phyloP scores from a whole-genome alignment of 1,139 yeast genomes.

The Geotrichum fermentans region DNA sequence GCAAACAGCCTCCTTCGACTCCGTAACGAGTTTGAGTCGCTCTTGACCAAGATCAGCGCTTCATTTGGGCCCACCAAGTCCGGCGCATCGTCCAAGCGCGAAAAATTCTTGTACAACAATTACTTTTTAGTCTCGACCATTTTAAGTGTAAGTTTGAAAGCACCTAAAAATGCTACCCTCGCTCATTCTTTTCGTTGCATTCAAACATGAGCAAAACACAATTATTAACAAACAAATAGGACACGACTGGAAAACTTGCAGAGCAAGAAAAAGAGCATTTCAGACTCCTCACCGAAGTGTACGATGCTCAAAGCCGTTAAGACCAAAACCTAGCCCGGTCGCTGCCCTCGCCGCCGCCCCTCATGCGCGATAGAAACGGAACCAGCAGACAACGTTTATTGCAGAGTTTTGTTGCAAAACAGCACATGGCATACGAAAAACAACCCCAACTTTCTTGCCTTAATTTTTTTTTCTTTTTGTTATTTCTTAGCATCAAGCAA shows the following conservation, averaged over 20 bases:
- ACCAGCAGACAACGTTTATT: no score
- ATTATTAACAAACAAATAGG: slow-evolving; percentile 38
- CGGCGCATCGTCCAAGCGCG: slow-evolving; percentile 43
- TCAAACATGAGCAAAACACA: background rate
- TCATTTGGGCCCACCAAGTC: slow-evolving; percentile 9
- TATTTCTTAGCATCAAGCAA: no score
- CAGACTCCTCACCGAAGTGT: slow-evolving; percentile 56
- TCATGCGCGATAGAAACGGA: no score
- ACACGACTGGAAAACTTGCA: slow-evolving; percentile 49
- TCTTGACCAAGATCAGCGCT: slow-evolving; percentile 56
- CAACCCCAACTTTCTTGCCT: no score
- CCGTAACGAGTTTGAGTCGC: slow-evolving; percentile 72
- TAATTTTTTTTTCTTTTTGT: no score
- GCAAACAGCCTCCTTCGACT: slow-evolving; percentile 63
- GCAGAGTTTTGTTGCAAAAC: no score
- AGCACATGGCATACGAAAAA: no score
- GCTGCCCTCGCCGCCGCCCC: no score
- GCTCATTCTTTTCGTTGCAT: background rate
- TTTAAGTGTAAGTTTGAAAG: slow-evolving; percentile 22
- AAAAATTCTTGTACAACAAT: slow-evolving; percentile 71
- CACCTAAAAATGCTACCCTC: no score
- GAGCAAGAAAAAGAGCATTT: slow-evolving; percentile 59
- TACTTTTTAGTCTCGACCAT: slow-evolving; percentile 45
- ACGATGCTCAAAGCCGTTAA: slow-evolving; percentile 32
- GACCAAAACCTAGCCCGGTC: no score